phyloP scores from a whole-genome alignment of 2,329 filamentous ascomycete species.

The Trichoderma afroharzianum region DNA sequence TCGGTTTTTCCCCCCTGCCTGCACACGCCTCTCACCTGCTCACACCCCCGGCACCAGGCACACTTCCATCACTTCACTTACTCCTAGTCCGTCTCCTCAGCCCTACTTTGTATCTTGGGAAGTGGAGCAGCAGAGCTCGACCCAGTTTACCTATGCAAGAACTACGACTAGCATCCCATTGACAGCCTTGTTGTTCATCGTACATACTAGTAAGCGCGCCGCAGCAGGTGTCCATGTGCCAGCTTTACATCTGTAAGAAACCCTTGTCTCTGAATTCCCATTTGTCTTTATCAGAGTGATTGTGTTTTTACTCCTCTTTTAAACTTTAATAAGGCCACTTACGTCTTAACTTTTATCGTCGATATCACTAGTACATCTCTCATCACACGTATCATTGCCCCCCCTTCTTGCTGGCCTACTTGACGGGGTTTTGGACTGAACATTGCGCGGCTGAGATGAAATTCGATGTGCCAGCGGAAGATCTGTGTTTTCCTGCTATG shows the following conservation, averaged over 20 bases:
- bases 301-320: background rate
- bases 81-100: background rate
- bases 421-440: too few species aligned
- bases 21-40: background rate
- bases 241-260: background rate
- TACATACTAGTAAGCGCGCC: slow-evolving; percentile 10
- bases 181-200: background rate
- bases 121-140: background rate
- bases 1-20: background rate
- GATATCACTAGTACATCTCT: background rate
- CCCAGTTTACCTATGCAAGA: background rate
- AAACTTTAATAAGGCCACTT: slow-evolving; percentile 3
- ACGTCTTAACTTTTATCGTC: background rate
- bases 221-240: slow-evolving; percentile 13
- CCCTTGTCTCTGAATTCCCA: slow-evolving; percentile 3
- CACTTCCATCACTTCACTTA: slow-evolving; percentile 6
- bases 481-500: too few species aligned
- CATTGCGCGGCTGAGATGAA: too few species aligned
- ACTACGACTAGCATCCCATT: slow-evolving; percentile 1
- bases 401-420: too few species aligned
- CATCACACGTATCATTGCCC: too few species aligned
- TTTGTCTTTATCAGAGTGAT: slow-evolving; percentile 8
- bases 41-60: background rate
- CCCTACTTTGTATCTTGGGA: slow-evolving; percentile 2
- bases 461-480: too few species aligned